Conservation (phyloP, 768 basidiomycete species). For the Termitomyces sp. region DNA sequence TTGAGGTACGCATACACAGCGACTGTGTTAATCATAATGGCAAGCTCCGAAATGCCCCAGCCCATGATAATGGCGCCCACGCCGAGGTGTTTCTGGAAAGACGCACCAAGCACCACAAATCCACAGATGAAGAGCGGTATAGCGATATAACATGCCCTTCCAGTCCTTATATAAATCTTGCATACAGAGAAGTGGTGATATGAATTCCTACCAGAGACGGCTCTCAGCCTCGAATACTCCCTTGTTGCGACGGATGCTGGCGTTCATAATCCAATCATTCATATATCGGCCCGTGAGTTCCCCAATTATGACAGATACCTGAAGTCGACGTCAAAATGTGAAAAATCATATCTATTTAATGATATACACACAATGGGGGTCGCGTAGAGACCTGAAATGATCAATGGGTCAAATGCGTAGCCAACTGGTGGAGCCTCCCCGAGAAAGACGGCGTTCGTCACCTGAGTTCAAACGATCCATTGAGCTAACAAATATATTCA, state of each 20-base stretch:
- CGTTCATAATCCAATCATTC: slow-evolving; percentile 48
- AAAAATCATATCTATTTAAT: not conserved
- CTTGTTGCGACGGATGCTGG: slow-evolving; percentile 39
- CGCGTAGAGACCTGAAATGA: slow-evolving; percentile 47
- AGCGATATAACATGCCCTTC: slow-evolving; percentile 57
- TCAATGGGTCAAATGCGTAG: slow-evolving; percentile 45
- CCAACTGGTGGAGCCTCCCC: slow-evolving; percentile 48
- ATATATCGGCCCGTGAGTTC: slow-evolving; percentile 46
- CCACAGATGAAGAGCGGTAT: slow-evolving; percentile 57
- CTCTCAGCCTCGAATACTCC: slow-evolving; percentile 58
- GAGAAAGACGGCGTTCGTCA: slow-evolving; percentile 63
- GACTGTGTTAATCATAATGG: slow-evolving; percentile 56
- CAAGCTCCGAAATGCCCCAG: slow-evolving; percentile 58
- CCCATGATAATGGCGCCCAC: slow-evolving; percentile 56
- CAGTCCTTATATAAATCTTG: not conserved
- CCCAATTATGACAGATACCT: slow-evolving; percentile 49
- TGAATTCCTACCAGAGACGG: slow-evolving; percentile 46
- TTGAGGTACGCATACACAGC: slow-evolving; percentile 45
- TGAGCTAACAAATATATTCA: not conserved
- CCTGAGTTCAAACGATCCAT: slow-evolving; percentile 25
- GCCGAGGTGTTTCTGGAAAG: slow-evolving; percentile 46
- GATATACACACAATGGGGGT: slow-evolving; percentile 42
- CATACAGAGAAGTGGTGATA: not conserved
- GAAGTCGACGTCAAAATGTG: not conserved
- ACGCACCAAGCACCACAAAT: slow-evolving; percentile 51